A percentile compares a stretch with the other conserved stretches of the same genome.
Conservation (phyloP, 2,329 filamentous ascomycete genomes). For the Annulohypoxylon truncatum region DNA sequence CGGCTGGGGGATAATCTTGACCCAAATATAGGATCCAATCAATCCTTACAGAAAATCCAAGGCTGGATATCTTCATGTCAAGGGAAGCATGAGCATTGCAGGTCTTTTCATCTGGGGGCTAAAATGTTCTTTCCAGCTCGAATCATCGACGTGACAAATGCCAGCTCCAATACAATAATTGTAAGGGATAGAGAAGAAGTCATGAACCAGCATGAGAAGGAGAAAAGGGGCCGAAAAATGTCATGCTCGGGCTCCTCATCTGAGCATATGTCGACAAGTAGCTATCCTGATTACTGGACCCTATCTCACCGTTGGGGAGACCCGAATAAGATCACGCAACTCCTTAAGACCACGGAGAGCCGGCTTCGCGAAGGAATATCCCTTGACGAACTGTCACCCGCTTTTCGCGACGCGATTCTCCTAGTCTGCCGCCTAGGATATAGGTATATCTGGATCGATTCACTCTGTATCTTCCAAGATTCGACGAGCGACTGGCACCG, state of each 20-base stretch:
- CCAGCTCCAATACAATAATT: neutral
- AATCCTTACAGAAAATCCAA: neutral
- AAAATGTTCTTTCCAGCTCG: slow-evolving; percentile 1
- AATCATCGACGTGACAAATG: neutral
- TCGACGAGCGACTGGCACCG: neutral
- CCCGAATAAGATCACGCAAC: neutral
- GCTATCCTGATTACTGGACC: slow-evolving; percentile 12
- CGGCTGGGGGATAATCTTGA: neutral
- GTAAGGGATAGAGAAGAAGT: slow-evolving; percentile 6
- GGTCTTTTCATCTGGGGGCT: neutral
- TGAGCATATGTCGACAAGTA: neutral
- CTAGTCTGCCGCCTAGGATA: slow-evolving; percentile 6
- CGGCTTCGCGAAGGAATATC: neutral
- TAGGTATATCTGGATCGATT: slow-evolving; percentile 19
- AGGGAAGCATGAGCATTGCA: neutral
- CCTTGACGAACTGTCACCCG: neutral
- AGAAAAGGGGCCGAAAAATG: no score
- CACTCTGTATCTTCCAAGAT: slow-evolving; percentile 17
- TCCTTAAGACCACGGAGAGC: neutral
- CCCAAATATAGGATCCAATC: slow-evolving; percentile 12
- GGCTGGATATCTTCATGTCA: slow-evolving; percentile 8
- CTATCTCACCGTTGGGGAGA: slow-evolving; percentile 21
- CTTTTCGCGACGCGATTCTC: slow-evolving; percentile 3
- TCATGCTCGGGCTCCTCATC: no score
- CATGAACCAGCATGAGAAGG: no score